phyloP scores from a whole-genome alignment of 495 filamentous ascomycete species.

The Penicillium goetzii region DNA sequence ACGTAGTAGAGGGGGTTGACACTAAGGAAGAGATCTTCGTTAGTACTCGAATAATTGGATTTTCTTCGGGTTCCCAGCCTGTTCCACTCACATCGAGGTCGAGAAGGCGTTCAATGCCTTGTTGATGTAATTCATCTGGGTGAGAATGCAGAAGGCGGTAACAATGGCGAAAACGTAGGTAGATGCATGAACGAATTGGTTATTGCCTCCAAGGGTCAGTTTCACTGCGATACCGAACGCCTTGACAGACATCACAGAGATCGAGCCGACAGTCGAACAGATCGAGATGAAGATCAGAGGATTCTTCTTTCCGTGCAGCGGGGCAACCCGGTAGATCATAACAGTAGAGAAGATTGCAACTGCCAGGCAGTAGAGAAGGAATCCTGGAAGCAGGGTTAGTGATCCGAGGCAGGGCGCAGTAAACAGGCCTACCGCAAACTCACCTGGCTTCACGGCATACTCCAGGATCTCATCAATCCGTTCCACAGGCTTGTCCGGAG shows the following conservation, averaged over 20 bases:
- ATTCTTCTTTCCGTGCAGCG: slow-evolving; percentile 88
- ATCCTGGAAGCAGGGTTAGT: slow-evolving; percentile 57
- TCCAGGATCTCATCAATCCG: slow-evolving; percentile 85
- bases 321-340: slow-evolving; percentile 96
- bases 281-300: slow-evolving; percentile 95
- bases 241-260: slow-evolving; percentile 98
- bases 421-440: slow-evolving; percentile 31
- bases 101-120: slow-evolving; percentile 97
- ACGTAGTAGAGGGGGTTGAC: slow-evolving; percentile 99
- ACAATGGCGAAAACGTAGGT: slow-evolving; percentile 98
- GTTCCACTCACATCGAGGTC: slow-evolving; percentile 80
- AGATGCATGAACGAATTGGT: slow-evolving; percentile 90
- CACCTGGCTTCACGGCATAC: slow-evolving; percentile 88
- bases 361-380: slow-evolving; percentile 77
- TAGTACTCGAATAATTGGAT: slow-evolving; percentile 22
- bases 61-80: neutral
- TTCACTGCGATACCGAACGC: slow-evolving; percentile 97
- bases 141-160: slow-evolving; percentile 88
- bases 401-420: neutral
- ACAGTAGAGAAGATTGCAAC: slow-evolving; percentile 81
- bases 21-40: slow-evolving; percentile 52
- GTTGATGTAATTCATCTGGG: slow-evolving; percentile 99
- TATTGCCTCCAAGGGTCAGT: slow-evolving; percentile 85
- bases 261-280: slow-evolving; percentile 92
- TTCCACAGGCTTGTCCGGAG: slow-evolving; percentile 86